Evolutionary conservation across 2,329 filamentous ascomycete genomes (phyloP), one percentile per base, ranked within the genome.

Genomic region (Calonectria multiphialidica): DNA sequence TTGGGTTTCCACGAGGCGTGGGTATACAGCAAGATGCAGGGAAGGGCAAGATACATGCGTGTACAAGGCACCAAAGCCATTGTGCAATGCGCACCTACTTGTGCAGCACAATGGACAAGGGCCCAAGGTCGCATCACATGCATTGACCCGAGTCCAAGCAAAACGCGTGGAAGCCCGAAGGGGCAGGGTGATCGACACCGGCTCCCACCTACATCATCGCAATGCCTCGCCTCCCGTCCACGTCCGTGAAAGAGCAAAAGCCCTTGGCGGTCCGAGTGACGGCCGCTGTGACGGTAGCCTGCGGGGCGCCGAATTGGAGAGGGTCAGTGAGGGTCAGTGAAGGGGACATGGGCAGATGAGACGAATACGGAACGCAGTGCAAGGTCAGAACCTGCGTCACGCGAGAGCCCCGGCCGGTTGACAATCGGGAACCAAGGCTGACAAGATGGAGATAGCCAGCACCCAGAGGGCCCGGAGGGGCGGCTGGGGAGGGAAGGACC

Each of bases 171-270:
- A n/a, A 57, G 33, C 30, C 50, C 33, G 25, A 57, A 33, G 53
- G 21, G 53, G 53, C 35, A 37, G 13, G 35, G 53, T 59, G 53
- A 59, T 59, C 53, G 21, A 37, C 53, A 40, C 15, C n/a, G 15
- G 53, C 53, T 59, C 53, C 53, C 33, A 59, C 53, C 53, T 57
- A 25, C 53, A 57, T 57, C 53, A 59, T 57, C 13, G 37, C 50
- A 37, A 37, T 37, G 30, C 50, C 30, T 21, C n/a, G 28, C 30
- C 12, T 57, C 35, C 9, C 49, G 33, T 53, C n/a, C 49, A 10
- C 7, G 49, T 16, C n/a, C 12, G 16, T 37, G 13, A 40, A 42
- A 30, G 57, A 21, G 57, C 40, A 15, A 45, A 12, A 30, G 37
- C 15, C 40, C 40, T 62, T 45, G 23, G 57, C 23, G 25, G 37